A percentile compares a stretch with the other conserved stretches of the same genome.
phyloP scores from a whole-genome alignment of 2,329 filamentous ascomycete genomes.

The Colletotrichum sp. region DNA sequence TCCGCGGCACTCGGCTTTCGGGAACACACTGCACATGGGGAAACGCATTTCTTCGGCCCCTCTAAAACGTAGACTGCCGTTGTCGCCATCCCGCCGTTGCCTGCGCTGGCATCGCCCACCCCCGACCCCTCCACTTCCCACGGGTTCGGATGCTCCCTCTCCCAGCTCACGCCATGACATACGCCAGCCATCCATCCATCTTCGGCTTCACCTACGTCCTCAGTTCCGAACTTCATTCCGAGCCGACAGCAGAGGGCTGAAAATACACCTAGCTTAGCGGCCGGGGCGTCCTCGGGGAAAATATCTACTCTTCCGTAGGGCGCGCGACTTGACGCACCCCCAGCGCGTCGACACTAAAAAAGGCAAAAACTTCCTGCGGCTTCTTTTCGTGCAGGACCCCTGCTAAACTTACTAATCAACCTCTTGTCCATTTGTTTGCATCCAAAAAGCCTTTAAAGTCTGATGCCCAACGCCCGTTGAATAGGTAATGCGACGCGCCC shows the following conservation, averaged over 20 bases:
- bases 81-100: not conserved
- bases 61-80: not conserved
- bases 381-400: not conserved
- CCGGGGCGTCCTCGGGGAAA: not conserved
- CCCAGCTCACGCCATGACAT: not conserved
- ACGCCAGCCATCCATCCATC: not conserved
- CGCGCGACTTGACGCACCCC: not conserved
- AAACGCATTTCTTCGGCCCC: not conserved
- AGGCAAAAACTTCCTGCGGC: conserved; percentile 2
- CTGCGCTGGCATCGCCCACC: not conserved
- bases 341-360: not conserved
- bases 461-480: not conserved
- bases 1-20: not conserved
- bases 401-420: not conserved
- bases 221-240: not conserved
- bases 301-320: not conserved
- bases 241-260: not conserved
- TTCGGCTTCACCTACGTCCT: not conserved
- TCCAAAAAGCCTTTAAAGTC: not conserved
- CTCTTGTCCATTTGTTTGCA: not conserved
- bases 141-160: conserved; percentile 1
- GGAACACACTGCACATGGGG: not conserved
- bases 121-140: not conserved
- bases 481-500: not conserved
- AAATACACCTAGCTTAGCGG: not conserved